phyloP scores from a whole-genome alignment of 129 eudicot species.

The Ambrosia trifida region DNA sequence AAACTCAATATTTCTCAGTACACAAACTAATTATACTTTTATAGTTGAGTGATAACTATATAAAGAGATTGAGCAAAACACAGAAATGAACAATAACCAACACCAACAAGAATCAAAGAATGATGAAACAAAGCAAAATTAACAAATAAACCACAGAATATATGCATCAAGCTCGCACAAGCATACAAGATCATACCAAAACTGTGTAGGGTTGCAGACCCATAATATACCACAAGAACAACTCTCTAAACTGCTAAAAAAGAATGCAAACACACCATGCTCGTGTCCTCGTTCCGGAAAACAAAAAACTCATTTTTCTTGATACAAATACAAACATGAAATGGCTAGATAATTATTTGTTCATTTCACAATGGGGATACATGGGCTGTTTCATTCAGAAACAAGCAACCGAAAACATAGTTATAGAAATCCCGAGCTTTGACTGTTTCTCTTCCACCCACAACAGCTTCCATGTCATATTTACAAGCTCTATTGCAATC shows the following conservation, averaged over 20 bases:
- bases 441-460: conserved; percentile 45
- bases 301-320: background rate
- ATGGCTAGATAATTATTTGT: background rate
- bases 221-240: background rate
- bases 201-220: background rate
- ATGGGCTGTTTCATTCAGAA: conserved; percentile 61
- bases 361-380: conserved; percentile 50
- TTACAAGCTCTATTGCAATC: conserved; percentile 87
- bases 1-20: too few relatives aligned
- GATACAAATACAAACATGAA: conserved; percentile 18
- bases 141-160: too few relatives aligned
- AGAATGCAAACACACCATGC: background rate
- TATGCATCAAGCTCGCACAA: too few relatives aligned
- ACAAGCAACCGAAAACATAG: conserved; percentile 81
- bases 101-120: too few relatives aligned
- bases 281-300: background rate
- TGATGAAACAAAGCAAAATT: too few relatives aligned
- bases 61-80: too few relatives aligned
- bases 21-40: too few relatives aligned
- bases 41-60: too few relatives aligned
- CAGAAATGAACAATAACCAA: too few relatives aligned
- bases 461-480: conserved; percentile 62
- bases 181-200: too few relatives aligned
- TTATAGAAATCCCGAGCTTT: conserved; percentile 75
- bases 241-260: background rate